These are phyloP conservation scores for Scheffersomyces parashehatae DNA, from an alignment of 1,139 yeast genomes.

Conservation along the genomic window DNA sequence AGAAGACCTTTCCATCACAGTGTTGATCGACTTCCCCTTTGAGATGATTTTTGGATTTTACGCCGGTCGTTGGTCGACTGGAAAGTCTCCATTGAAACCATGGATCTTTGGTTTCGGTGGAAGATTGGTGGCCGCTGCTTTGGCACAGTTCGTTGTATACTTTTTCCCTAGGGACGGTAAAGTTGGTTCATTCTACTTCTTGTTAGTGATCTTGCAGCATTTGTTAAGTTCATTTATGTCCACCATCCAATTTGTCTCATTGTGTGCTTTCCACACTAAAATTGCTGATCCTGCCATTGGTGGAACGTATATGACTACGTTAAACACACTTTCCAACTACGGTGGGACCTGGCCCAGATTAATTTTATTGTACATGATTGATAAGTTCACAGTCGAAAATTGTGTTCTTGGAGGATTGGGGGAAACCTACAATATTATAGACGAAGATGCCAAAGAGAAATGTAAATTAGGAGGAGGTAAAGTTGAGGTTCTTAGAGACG, in stretches of 20 bases:
- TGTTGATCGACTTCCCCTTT: constrained; percentile 91
- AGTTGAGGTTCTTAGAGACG: constrained; percentile 64
- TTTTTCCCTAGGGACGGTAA: constrained; percentile 66
- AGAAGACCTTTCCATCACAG: constrained; percentile 92
- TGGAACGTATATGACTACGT: constrained; percentile 96
- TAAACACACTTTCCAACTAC: constrained; percentile 86
- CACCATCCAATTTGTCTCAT: constrained; percentile 91
- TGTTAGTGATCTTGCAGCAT: constrained; percentile 77
- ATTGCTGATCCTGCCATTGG: constrained; percentile 96
- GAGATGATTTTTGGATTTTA: constrained; percentile 94
- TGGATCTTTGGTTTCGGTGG: constrained; percentile 94
- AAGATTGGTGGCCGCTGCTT: constrained; percentile 67
- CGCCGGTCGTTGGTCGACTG: constrained; percentile 93
- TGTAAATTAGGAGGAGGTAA: constrained; percentile 60
- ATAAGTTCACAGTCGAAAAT: constrained; percentile 64
- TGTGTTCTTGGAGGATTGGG: constrained; percentile 36
- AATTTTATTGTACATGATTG: constrained; percentile 75
- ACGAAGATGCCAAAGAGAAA: constrained; percentile 33
- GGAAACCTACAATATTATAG: constrained; percentile 7
- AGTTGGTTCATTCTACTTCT: constrained; percentile 54
- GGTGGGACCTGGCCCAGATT: constrained; percentile 99
- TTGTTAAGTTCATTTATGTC: constrained; percentile 87
- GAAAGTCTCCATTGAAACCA: constrained; percentile 70
- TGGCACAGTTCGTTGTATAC: constrained; percentile 75
- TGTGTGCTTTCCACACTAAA: constrained; percentile 91